Evolutionary conservation across 2,329 filamentous ascomycete species (phyloP).

Genomic region (Bimuria novae-zelandiae): DNA sequence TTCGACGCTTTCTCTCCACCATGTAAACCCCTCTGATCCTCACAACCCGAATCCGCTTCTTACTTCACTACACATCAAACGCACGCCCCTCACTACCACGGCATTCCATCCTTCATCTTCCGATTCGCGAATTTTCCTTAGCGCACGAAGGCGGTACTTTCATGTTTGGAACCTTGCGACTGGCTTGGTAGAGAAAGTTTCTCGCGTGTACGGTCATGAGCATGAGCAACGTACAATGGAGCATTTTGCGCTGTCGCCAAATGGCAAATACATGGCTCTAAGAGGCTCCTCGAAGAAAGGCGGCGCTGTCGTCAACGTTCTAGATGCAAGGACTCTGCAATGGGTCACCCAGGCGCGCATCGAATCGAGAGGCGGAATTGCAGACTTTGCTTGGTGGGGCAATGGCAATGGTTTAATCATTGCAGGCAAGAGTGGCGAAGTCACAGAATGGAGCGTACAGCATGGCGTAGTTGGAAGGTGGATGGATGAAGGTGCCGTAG

Average conservation of each 20-base stretch:
- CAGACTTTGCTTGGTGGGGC: conserved; percentile 92
- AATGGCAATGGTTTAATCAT: conserved; percentile 81
- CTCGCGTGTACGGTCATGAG: conserved; percentile 72
- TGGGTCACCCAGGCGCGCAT: conserved; percentile 84
- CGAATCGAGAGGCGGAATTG: conserved; percentile 80
- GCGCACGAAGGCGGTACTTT: conserved; percentile 86
- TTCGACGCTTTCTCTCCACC: conserved; percentile 85
- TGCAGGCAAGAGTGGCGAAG: conserved; percentile 82
- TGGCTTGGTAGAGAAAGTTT: conserved; percentile 81
- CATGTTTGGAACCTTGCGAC: conserved; percentile 90
- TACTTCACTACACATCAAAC: conserved; percentile 84
- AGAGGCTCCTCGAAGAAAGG: conserved; percentile 80
- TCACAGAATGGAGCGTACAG: conserved; percentile 83
- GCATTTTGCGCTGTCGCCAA: conserved; percentile 82
- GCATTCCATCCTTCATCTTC: conserved; percentile 71
- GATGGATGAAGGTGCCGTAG: conserved; percentile 88
- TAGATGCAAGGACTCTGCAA: conserved; percentile 79
- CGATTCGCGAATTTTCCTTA: conserved; percentile 83
- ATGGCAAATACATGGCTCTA: conserved; percentile 83
- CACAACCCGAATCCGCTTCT: conserved; percentile 83
- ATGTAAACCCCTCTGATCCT: conserved; percentile 72
- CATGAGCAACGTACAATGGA: conserved; percentile 92
- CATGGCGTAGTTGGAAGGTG: conserved; percentile 77
- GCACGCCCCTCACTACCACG: conserved; percentile 82
- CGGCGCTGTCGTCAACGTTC: conserved; percentile 83